Evolutionary conservation across 2,329 filamentous ascomycete species (phyloP), one percentile per base, ranked within the genome.

Genomic region (Helminthosporium solani): DNA sequence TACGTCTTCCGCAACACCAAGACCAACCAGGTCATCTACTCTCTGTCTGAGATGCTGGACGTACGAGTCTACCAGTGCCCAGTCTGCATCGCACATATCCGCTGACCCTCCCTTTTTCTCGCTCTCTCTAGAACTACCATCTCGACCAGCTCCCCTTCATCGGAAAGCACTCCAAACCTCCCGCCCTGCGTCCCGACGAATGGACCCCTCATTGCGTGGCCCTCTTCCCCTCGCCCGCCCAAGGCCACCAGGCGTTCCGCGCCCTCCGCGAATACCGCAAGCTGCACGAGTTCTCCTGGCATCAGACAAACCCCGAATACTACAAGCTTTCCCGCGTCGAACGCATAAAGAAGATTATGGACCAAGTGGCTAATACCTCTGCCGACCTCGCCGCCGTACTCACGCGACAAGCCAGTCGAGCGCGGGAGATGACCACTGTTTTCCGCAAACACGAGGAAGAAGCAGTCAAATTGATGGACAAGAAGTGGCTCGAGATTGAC

Each of bases 1-100:
- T 85, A 81, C 66, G 76, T 79, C 60, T 86, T 83, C 69, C 75
- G 76, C 58, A 77, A 85, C 64, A 71, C 81, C 56, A 75, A 76
- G 51, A 84, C 82, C 28, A 82, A 84, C 48, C 83, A 85, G 67
- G 78, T 85, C 53, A 71, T 85, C 44, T 85, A 85, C 67, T 84
- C 82, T 18, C 68, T 85, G 52, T 76, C 75, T 33, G 75, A 78
- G 42, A 72, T 75, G 42, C 64, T 85, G 36, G 73, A 82, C 53
- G 81, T 83, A 70, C 54, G 73, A 46, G 35, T 44, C 15, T 19
- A n/a, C n/a, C n/a, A n/a, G n/a, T n/a, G n/a, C n/a, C n/a, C n/a
- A n/a, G n/a, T n/a, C n/a, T n/a, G n/a, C n/a, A n/a, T n/a, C n/a
- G n/a, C n/a, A n/a, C n/a, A n/a, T n/a, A n/a, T n/a, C n/a, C n/a